Evolutionary conservation across 345 rosid genomes (phyloP).

Genomic region (Brassica juncea): DNA sequence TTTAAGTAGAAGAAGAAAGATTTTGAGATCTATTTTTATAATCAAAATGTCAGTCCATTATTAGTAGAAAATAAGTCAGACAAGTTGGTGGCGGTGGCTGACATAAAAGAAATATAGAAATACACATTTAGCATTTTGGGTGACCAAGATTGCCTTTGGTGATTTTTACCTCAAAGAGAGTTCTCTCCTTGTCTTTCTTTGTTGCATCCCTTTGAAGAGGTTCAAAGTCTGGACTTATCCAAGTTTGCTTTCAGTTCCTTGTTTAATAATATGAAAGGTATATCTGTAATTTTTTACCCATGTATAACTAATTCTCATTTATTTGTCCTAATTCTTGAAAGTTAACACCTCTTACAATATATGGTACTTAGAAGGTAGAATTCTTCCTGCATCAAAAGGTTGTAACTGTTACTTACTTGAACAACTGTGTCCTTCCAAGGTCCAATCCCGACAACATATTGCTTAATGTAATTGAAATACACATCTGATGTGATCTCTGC

Average conservation of each 20-base stretch:
- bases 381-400: no score
- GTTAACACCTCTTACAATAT: no score
- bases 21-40: no score
- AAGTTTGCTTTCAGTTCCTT: background rate
- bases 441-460: constrained; percentile 91
- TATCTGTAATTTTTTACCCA: no score
- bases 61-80: background rate
- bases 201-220: background rate
- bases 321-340: no score
- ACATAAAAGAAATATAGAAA: background rate
- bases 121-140: background rate
- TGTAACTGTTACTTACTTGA: constrained; percentile 61
- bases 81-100: background rate
- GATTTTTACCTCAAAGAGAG: background rate
- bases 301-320: no score
- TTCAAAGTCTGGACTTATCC: background rate
- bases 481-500: constrained; percentile 84
- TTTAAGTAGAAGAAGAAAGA: no score
- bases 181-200: no score
- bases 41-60: background rate
- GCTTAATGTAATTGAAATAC: constrained; percentile 71
- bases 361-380: no score
- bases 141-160: background rate
- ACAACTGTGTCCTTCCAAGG: constrained; percentile 96
- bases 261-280: background rate